phyloP scores from a whole-genome alignment of 768 basidiomycete species.

The Leccinum olivaceopallidum region DNA sequence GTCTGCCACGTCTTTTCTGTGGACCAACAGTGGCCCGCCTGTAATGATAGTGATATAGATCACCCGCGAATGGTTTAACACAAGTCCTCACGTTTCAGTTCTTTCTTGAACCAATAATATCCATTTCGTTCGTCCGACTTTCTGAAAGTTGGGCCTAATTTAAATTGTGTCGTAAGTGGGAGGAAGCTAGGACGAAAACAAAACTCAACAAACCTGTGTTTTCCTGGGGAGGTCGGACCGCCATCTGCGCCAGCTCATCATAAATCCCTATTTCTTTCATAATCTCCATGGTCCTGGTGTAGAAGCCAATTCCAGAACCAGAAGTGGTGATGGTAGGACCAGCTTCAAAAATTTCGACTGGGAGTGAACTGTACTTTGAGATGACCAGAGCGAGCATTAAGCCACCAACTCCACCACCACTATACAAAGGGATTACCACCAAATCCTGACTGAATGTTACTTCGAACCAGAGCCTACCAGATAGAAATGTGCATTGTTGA shows the following conservation, averaged over 20 bases:
- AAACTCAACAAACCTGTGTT: constrained; percentile 16
- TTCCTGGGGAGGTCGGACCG: constrained; percentile 17
- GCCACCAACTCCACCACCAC: constrained; percentile 42
- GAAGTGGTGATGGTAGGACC: constrained; percentile 40
- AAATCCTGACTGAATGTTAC: neutral
- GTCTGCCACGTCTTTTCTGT: constrained; percentile 40
- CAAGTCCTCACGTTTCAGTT: constrained; percentile 24
- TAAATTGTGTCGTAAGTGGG: neutral
- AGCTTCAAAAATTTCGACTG: constrained; percentile 44
- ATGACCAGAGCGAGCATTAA: constrained; percentile 35
- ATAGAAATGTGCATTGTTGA: constrained; percentile 18
- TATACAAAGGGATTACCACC: constrained; percentile 18
- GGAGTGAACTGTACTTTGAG: constrained; percentile 24
- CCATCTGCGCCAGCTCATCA: constrained; percentile 30
- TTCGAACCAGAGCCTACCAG: constrained; percentile 9
- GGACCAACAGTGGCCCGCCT: constrained; percentile 36
- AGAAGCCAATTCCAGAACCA: constrained; percentile 50
- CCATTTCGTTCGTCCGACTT: constrained; percentile 38
- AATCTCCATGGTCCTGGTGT: constrained; percentile 47
- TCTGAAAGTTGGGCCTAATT: constrained; percentile 28
- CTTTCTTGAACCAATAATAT: constrained; percentile 27
- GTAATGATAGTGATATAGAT: neutral
- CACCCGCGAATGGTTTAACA: neutral
- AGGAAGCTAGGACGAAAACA: neutral
- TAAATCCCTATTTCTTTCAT: constrained; percentile 41